phyloP scores from a whole-genome alignment of 768 basidiomycete species.

The Cystofilobasidium ferigula region DNA sequence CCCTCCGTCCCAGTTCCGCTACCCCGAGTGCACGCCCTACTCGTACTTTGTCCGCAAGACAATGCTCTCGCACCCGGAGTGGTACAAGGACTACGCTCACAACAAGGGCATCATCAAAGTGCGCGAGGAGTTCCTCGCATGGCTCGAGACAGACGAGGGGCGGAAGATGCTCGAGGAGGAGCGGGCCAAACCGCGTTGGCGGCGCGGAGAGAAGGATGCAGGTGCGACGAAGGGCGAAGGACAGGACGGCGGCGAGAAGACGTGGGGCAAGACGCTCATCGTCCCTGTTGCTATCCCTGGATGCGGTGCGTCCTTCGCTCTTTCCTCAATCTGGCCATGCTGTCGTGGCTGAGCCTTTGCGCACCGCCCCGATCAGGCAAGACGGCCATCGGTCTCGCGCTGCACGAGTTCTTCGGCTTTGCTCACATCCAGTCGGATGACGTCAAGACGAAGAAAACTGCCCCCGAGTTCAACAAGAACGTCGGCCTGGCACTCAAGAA shows the following conservation, averaged over 20 bases:
- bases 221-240: constrained; percentile 29
- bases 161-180: constrained; percentile 34
- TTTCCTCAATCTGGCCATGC: too few relatives aligned
- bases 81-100: constrained; percentile 55
- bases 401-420: constrained; percentile 67
- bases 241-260: constrained; percentile 27
- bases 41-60: constrained; percentile 70
- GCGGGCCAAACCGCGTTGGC: not conserved
- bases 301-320: constrained; percentile 54
- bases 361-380: constrained; percentile 51
- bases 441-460: constrained; percentile 62
- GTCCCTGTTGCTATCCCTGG: constrained; percentile 85
- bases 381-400: constrained; percentile 69
- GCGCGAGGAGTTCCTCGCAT: constrained; percentile 64
- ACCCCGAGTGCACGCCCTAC: constrained; percentile 68
- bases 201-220: constrained; percentile 2
- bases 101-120: constrained; percentile 77
- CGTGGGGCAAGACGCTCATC: constrained; percentile 64
- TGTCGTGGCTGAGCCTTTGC: not conserved
- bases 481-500: constrained; percentile 52
- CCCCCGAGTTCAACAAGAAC: constrained; percentile 55
- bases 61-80: constrained; percentile 50
- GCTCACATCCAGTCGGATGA: constrained; percentile 93
- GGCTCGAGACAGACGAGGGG: constrained; percentile 47
- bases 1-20: constrained; percentile 49